phyloP scores from a whole-genome alignment of 1,284 basidiomycete species.

The Trichosporon inkin region DNA sequence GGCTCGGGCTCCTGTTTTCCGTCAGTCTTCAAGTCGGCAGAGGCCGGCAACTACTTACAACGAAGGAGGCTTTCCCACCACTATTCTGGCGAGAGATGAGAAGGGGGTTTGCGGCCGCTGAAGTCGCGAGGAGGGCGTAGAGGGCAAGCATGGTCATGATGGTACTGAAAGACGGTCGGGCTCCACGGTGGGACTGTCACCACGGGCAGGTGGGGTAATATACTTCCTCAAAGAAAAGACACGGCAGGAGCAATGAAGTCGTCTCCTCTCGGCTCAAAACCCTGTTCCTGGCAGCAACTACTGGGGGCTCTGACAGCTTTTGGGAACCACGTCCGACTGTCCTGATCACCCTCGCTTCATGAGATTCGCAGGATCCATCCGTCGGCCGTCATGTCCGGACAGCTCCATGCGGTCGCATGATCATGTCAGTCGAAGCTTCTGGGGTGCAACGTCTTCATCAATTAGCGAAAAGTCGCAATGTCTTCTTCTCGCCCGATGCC shows the following conservation, averaged over 20 bases:
- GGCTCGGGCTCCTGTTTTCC: constrained; percentile 4
- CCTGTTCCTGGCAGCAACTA: too few species aligned
- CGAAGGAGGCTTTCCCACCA: not conserved
- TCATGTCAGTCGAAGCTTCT: not conserved
- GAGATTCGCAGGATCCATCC: not conserved
- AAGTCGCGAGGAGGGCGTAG: not conserved
- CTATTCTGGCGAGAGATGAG: not conserved
- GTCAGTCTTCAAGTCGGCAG: not conserved
- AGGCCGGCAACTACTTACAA: not conserved
- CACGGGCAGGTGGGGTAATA: too few species aligned
- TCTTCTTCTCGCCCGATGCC: not conserved
- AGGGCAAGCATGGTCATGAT: not conserved
- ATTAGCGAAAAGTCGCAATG: too few species aligned
- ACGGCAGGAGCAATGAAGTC: too few species aligned
- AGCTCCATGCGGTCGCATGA: not conserved
- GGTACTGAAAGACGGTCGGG: too few species aligned
- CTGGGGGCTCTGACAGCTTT: too few species aligned
- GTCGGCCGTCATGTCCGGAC: not conserved
- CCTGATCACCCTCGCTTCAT: not conserved
- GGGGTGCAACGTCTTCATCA: too few species aligned
- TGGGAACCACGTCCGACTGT: too few species aligned
- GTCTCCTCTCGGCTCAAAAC: too few species aligned
- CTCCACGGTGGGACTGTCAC: too few species aligned
- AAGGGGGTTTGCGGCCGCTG: not conserved
- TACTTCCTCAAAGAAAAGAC: too few species aligned